Base-by-base conservation (phyloP, 495 filamentous ascomycete genomes). In the Amniculicola lignicola region DNA sequence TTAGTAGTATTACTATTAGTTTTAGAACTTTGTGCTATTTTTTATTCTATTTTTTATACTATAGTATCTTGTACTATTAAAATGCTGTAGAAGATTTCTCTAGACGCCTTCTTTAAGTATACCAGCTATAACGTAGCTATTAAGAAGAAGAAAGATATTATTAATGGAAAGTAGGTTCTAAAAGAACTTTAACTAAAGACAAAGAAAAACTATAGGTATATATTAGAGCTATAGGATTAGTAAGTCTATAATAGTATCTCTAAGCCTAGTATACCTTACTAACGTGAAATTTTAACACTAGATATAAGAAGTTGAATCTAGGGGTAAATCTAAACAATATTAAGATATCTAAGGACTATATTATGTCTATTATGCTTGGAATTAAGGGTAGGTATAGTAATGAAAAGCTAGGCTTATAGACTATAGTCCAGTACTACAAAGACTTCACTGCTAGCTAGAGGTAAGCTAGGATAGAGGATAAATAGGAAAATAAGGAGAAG, bases 241-340 rank as follows among this genome's bases (percentile, higher is more conserved):
- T 46, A 15, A 46, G 43, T 46, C 43, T 46, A 46, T 25, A 14
- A 46, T 46, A 15, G 21, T 31, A 46, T 46, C 43, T 46, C 25
- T 22, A 46, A 50, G 46, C 46, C 15, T n/a, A n/a, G n/a, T n/a
- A n/a, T 21, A 50, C 12, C 19, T 12, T 18, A 50, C 46, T 36
- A 18, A 21, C n/a, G 27, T 50, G 28, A 50, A 50, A 14, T 50
- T 22, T 50, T 50, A 50, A 50, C 28, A 50, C 31, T 21, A 50
- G 46, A 36, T 50, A 50, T 39, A 21, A 50, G 46, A 37, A 50
- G 46, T 22, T 21, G 46, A 37, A 50, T 37, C 46, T 31, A 9
- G 46, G 33, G 38, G 46, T 25, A 9, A 36, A 18, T 21, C 46
- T 16, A 50, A 50, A 50, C 28, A 38, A 36, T 50, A 36, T 38